phyloP scores from a whole-genome alignment of 768 basidiomycete genomes.

The Kwoniella pini region DNA sequence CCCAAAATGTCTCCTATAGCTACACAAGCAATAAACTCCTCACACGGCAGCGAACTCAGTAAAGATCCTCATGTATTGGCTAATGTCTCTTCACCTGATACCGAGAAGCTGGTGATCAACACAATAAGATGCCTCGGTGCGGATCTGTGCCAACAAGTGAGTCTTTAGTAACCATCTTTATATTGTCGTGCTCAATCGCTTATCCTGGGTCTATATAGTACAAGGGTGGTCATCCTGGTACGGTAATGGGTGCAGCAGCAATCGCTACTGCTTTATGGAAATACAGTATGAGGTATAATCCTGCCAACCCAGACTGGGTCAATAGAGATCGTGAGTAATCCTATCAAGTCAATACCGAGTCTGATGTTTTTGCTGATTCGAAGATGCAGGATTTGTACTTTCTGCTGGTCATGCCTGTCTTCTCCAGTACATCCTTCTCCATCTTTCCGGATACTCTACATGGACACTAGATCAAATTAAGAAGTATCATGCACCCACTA shows the following conservation, averaged over 20 bases:
- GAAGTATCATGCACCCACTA: constrained; percentile 49
- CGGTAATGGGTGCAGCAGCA: constrained; percentile 55
- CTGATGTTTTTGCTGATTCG: not conserved
- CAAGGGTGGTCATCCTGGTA: constrained; percentile 55
- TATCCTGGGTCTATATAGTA: constrained; percentile 19
- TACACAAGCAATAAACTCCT: not conserved
- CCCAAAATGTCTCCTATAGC: constrained; percentile 6
- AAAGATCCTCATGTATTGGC: constrained; percentile 14
- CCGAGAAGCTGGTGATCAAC: constrained; percentile 49
- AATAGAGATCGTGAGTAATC: constrained; percentile 50
- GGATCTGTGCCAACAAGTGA: constrained; percentile 49
- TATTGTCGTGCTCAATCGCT: not conserved
- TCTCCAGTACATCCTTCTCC: constrained; percentile 52
- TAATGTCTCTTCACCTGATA: constrained; percentile 7
- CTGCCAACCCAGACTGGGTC: constrained; percentile 54
- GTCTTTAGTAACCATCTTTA: not conserved
- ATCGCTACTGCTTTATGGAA: constrained; percentile 53
- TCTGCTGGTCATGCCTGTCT: constrained; percentile 54
- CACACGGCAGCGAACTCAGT: constrained; percentile 10
- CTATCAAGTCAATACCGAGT: too few species aligned
- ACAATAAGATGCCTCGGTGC: constrained; percentile 51
- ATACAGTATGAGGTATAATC: constrained; percentile 53
- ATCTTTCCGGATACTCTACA: constrained; percentile 51
- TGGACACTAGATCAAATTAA: constrained; percentile 54
- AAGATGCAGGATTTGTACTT: constrained; percentile 44